Base-by-base conservation (phyloP, 192 early-diverging fungal genomes). In the Geranomyces michiganensis region DNA sequence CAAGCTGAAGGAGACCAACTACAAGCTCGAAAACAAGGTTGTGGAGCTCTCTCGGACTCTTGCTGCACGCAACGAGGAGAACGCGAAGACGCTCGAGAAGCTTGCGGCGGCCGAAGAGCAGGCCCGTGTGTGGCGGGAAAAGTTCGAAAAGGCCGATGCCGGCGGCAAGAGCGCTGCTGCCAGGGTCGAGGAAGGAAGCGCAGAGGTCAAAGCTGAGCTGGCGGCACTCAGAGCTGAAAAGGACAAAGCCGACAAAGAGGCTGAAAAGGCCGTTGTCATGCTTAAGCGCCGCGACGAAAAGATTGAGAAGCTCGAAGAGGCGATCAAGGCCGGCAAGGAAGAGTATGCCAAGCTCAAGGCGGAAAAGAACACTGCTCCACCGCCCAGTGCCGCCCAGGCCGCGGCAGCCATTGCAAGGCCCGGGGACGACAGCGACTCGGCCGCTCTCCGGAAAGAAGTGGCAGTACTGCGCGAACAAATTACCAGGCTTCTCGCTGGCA, bases 21-120 rank as follows among this genome's bases (percentile, higher is more conserved):
- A 93, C 78, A 90, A 90, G 81, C 82, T 99, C 3, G 97, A 99
- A 80, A 90, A 87, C 83, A 98, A 96, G 85, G 93, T 99, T 64
- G 90, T 98, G 74, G 93, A 94, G 77, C 83, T 99, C 65, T 96
- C 95, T 33, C 93, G 92, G 70, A 79, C 80, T 33, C 76, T 96
- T 58, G 85, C 85, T 31, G 75, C 78, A 59, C 80, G 85, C 70
- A 85, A 86, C 67, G 83, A 92, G 67, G 92, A 94, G 74, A 89
- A 90, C 76, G 85, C 85, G 29, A 53, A 63, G 15, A 77, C 89
- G 60, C 73, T 78, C 46, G 85, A 87, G 62, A 85, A 86, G 60
- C 75, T 89, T 60, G 67, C 79, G 24, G 72, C 82, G 27, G 77
- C 92, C 61, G 93, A 93, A 72, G 75, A 69, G 33, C 91, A 91